Conservation (phyloP, 768 basidiomycete genomes). For the Harrya chromipes region DNA sequence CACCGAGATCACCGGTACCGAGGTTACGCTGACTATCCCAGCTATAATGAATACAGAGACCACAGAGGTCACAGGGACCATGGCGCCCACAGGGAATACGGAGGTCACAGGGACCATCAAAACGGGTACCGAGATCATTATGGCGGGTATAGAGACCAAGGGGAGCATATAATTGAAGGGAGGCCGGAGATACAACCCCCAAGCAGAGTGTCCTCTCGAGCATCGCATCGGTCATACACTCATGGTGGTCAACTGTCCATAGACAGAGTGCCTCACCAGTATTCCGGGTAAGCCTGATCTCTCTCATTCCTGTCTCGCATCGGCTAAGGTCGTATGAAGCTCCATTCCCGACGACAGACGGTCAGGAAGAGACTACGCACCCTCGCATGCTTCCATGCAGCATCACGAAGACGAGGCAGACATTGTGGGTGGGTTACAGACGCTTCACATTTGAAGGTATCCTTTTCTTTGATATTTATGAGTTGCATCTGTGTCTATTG, state of each 20-base stretch:
- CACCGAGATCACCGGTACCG: conserved; percentile 21
- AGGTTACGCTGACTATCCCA: conserved; percentile 15
- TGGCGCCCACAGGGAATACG: neutral
- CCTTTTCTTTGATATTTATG: neutral
- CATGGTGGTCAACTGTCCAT: conserved; percentile 18
- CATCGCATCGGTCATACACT: conserved; percentile 25
- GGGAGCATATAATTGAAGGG: conserved; percentile 10
- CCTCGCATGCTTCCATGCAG: conserved; percentile 12
- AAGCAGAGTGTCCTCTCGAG: conserved; percentile 23
- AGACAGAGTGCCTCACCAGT: conserved; percentile 14
- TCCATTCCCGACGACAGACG: conserved; percentile 25
- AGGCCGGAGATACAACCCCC: conserved; percentile 17
- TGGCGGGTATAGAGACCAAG: conserved; percentile 17
- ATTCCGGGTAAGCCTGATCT: conserved; percentile 16
- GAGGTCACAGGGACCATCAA: conserved; percentile 1
- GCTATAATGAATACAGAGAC: conserved; percentile 17
- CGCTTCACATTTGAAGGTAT: conserved; percentile 21
- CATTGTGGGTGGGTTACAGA: conserved; percentile 19
- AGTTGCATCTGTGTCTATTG: conserved; percentile 3
- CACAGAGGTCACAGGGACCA: conserved; percentile 8
- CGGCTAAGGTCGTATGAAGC: conserved; percentile 16
- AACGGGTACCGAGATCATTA: conserved; percentile 10
- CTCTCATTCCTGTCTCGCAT: neutral
- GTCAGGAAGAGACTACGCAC: conserved; percentile 21
- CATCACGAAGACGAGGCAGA: conserved; percentile 22